Evolutionary conservation across 371 early-diverging fungal species (phyloP).

Genomic region (Saksenaea oblongispora): DNA sequence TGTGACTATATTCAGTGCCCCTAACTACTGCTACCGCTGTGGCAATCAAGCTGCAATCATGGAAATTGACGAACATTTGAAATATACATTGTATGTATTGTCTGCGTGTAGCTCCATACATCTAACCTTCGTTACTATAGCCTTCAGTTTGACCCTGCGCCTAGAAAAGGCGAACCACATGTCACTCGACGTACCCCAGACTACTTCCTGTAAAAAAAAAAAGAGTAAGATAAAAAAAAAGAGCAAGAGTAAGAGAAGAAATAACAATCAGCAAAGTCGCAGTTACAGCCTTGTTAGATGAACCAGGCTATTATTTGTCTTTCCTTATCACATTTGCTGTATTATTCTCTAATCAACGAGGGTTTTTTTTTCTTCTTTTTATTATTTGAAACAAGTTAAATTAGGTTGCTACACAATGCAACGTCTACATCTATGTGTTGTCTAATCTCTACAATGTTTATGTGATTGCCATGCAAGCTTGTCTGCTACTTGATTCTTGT

Average conservation of each 20-base stretch:
- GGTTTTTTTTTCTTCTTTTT: too few relatives aligned
- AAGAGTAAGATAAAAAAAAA: slow-evolving; percentile 30
- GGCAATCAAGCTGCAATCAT: slow-evolving; percentile 99
- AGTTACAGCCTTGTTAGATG: not conserved
- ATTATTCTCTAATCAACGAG: too few relatives aligned
- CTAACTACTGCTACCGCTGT: slow-evolving; percentile 99
- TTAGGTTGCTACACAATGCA: not conserved
- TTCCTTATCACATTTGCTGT: not conserved
- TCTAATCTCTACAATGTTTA: too few relatives aligned
- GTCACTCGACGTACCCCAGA: slow-evolving; percentile 98
- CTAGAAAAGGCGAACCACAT: slow-evolving; percentile 96
- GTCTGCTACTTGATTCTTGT: too few relatives aligned
- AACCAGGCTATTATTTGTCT: not conserved
- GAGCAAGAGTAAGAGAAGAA: slow-evolving; percentile 4
- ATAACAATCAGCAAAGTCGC: not conserved
- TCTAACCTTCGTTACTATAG: slow-evolving; percentile 36
- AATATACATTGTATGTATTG: slow-evolving; percentile 87
- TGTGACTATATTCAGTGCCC: slow-evolving; percentile 99
- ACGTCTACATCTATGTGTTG: not conserved
- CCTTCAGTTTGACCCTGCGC: slow-evolving; percentile 99
- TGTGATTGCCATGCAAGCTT: too few relatives aligned
- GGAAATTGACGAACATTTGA: slow-evolving; percentile 91
- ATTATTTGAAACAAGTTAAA: not conserved
- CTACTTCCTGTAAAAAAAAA: slow-evolving; percentile 88
- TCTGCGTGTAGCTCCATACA: not conserved